Evolutionary conservation across 1,284 basidiomycete species (phyloP).

Genomic region (Uromyces viciae-fabae): DNA sequence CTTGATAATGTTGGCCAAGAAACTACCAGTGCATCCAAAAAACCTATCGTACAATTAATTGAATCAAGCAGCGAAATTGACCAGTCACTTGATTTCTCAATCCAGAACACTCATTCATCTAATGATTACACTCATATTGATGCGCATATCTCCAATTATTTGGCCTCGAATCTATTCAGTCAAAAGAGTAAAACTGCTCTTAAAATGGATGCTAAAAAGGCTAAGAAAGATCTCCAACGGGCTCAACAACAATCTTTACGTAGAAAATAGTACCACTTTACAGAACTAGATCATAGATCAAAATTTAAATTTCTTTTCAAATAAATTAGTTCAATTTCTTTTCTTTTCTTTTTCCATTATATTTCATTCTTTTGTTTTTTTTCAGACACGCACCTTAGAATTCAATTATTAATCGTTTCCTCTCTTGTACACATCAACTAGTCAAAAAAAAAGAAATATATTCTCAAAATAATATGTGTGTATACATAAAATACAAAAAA

Average conservation of each 20-base stretch:
- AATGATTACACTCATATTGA: background rate
- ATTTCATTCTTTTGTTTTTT: background rate
- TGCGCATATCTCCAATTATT: background rate
- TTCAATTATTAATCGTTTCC: no score
- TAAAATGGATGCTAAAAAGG: conserved; percentile 22
- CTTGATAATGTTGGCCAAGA: conserved; percentile 57
- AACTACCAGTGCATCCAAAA: background rate
- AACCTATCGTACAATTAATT: background rate
- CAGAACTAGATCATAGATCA: background rate
- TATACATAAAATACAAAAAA: no score
- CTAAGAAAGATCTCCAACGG: conserved; percentile 17
- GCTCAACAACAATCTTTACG: no score
- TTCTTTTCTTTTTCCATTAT: background rate
- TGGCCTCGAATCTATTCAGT: background rate
- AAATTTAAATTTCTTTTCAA: background rate
- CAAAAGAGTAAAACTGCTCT: conserved; percentile 23
- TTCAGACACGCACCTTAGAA: no score
- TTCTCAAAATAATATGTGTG: no score
- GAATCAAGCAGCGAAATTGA: conserved; percentile 8
- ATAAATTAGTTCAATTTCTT: background rate
- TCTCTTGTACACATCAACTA: no score
- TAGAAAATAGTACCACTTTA: no score
- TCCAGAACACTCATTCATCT: background rate
- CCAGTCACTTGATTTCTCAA: background rate
- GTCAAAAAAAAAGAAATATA: no score